Evolutionary conservation across 768 basidiomycete species (phyloP), one percentile per base, ranked within the genome.

Genomic region (Terana coerulea): DNA sequence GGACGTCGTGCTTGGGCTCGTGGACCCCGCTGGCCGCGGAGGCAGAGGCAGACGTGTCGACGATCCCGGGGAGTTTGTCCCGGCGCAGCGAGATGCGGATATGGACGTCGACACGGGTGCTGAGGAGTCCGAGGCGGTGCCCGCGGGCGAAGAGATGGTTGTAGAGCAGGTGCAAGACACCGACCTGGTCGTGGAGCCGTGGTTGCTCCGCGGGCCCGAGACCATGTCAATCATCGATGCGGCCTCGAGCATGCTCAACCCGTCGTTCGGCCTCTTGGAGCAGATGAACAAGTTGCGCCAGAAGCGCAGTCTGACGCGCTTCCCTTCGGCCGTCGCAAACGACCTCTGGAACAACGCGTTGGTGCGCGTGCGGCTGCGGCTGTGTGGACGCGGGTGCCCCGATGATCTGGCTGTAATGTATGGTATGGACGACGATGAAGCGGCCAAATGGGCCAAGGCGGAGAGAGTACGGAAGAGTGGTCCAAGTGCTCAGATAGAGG

Each of bases 381-480:
- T 88, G 66, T 74, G 76, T 24, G 77, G 74, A 21, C 72, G 89
- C 15, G 95, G 95, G 3, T 72, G 77, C 14, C 91, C 90, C 0
- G 76, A 80, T 5, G 87, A 93, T 60, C 66, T 91, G 59, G 88
- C 88, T 1, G 69, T 80, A 19, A 79, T 97, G 15, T 92, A 92
- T 63, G 66, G 65, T 17, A 64, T 91, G 24, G 69, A 76, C 3
- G 81, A 84, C 51, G 74, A 70, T 2, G 77, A 86, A 56, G 74
- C 73, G 12, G 67, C 63, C 55, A 64, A 68, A 53, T 84, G 82
- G 79, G 65, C 72, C 37, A 71, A 67, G 44, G 60, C 67, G 17
- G 58, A 61, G 53, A 47, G 52, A 5, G 59, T 68, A 12, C 53
- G 49, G 15, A 66, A 66, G 49, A 54, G 44, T n/a, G 61, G 50